Conservation (phyloP, 805 yeast genomes). For the Suhomyces vadensis region DNA sequence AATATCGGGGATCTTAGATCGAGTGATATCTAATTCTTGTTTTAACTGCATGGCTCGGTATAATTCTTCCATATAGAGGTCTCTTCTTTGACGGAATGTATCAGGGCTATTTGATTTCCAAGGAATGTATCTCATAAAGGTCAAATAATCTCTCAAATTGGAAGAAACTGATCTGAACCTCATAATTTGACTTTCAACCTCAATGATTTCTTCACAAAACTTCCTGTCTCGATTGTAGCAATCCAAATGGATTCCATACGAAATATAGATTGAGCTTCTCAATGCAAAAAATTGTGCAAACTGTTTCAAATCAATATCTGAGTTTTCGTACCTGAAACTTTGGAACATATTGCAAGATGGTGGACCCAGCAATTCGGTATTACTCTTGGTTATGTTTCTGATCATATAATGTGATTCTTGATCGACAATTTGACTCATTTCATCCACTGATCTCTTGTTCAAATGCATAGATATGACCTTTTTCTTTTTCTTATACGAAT, state of each 20-base stretch:
- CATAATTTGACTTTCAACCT: constrained; percentile 57
- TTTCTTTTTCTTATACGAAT: constrained; percentile 46
- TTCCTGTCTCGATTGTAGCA: constrained; percentile 33
- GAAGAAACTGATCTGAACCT: constrained; percentile 58
- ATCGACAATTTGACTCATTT: constrained; percentile 36
- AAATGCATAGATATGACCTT: constrained; percentile 50
- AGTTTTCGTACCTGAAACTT: constrained; percentile 8
- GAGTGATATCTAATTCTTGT: not conserved
- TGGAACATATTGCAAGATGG: constrained; percentile 22
- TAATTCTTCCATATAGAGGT: constrained; percentile 48
- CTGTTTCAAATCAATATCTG: constrained; percentile 42
- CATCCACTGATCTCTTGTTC: constrained; percentile 35
- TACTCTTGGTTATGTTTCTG: constrained; percentile 11
- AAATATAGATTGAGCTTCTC: constrained; percentile 48
- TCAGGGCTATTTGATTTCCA: constrained; percentile 17
- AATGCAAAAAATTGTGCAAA: constrained; percentile 52
- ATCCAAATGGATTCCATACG: constrained; percentile 55
- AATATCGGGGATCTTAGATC: not conserved
- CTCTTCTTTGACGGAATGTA: constrained; percentile 42
- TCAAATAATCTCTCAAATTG: constrained; percentile 56
- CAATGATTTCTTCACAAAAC: constrained; percentile 52
- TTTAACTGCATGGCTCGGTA: constrained; percentile 4
- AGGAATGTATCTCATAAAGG: constrained; percentile 40
- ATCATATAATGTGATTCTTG: constrained; percentile 34
- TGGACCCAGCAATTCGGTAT: constrained; percentile 15